Evolutionary conservation across 148 eudicot species (phyloP).

Genomic region (Spergularia bocconei): DNA sequence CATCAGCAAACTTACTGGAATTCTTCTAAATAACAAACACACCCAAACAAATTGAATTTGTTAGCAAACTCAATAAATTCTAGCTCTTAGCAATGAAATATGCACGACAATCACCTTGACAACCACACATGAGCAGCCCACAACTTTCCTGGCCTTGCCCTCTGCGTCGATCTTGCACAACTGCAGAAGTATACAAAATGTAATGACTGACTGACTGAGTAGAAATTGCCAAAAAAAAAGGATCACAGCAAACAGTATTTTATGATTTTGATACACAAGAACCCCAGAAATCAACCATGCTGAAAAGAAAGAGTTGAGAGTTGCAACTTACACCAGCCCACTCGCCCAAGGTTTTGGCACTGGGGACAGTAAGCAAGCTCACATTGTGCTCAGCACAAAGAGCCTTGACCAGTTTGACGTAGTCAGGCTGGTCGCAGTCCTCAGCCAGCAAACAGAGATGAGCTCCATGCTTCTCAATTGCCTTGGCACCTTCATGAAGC

Average conservation of each 20-base stretch:
- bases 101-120: constrained; percentile 17
- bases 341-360: constrained; percentile 45
- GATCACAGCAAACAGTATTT: too few species aligned
- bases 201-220: background rate
- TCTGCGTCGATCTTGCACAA: constrained; percentile 36
- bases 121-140: constrained; percentile 35
- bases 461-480: constrained; percentile 47
- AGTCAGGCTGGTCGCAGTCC: constrained; percentile 45
- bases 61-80: background rate
- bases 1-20: background rate
- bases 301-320: background rate
- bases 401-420: constrained; percentile 39
- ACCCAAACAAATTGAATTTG: background rate
- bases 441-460: constrained; percentile 46
- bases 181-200: constrained; percentile 15
- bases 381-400: constrained; percentile 49
- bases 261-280: too few species aligned
- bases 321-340: constrained; percentile 41
- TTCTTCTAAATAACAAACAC: background rate
- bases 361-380: constrained; percentile 34
- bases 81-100: background rate
- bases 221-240: too few species aligned
- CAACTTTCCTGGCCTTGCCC: constrained; percentile 37
- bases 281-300: background rate
- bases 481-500: constrained; percentile 42